Conservation (phyloP, 257 asterid genomes). For the Solanum chilense region DNA sequence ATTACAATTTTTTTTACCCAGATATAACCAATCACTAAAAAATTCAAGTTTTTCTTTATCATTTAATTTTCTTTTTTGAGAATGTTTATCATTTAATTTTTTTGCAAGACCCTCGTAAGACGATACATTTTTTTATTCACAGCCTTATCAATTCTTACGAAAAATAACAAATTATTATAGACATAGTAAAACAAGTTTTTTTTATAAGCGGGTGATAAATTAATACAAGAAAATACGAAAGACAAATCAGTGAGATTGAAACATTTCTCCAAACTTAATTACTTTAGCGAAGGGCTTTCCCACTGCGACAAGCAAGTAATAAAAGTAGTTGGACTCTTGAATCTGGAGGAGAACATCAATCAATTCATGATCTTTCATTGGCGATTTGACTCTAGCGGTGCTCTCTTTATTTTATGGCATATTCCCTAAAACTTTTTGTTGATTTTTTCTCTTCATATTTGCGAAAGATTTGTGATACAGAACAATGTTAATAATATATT, state of each 20-base stretch:
- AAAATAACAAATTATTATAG: no score
- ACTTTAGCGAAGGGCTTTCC: neutral
- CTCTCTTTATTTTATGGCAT: neutral
- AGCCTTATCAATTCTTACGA: neutral
- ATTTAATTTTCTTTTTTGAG: no score
- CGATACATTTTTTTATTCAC: neutral
- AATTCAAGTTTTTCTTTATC: neutral
- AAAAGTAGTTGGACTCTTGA: neutral
- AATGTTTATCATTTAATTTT: neutral
- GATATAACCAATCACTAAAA: neutral
- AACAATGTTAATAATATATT: neutral
- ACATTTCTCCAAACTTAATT: neutral
- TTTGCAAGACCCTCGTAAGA: neutral
- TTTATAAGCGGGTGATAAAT: neutral
- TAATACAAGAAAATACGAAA: neutral
- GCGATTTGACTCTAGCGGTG: neutral
- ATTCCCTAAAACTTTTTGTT: neutral
- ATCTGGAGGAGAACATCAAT: neutral
- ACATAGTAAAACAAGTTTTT: neutral
- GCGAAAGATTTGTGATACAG: neutral
- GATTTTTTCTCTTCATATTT: neutral
- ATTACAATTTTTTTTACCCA: neutral
- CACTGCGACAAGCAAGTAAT: neutral
- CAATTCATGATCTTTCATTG: neutral
- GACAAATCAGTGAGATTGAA: neutral